A percentile compares a stretch with the other conserved stretches of the same genome.
phyloP scores from a whole-genome alignment of 2,329 filamentous ascomycete species.

The Thielaviopsis populi region DNA sequence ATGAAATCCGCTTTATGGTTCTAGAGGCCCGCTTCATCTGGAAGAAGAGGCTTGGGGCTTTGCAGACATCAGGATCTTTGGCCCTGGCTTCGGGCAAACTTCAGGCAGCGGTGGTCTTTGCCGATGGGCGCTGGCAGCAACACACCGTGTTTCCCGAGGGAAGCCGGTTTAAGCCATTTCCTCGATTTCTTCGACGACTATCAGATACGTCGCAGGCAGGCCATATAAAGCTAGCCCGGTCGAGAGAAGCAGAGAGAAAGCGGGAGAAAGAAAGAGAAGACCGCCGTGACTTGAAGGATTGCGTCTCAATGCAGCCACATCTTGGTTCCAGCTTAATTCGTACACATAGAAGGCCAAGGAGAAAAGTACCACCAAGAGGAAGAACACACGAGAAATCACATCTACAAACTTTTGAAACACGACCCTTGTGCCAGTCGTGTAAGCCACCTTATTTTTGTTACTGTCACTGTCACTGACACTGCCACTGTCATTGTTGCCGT shows the following conservation, averaged over 20 bases:
- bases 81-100: neutral
- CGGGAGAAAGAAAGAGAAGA: neutral
- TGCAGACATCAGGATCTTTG: neutral
- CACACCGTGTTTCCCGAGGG: neutral
- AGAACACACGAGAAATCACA: neutral
- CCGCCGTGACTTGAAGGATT: neutral
- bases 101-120: neutral
- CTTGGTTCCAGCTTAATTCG: neutral
- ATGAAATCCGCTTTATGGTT: neutral
- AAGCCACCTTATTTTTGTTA: neutral
- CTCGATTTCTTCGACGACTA: neutral
- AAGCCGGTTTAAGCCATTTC: slow-evolving; percentile 1
- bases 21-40: slow-evolving; percentile 1
- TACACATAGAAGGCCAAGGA: neutral
- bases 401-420: neutral
- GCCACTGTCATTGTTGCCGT: neutral
- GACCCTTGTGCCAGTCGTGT: neutral
- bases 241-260: neutral
- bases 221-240: neutral
- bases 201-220: neutral
- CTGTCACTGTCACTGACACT: too few species aligned
- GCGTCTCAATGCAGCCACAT: neutral
- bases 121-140: neutral
- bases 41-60: neutral
- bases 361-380: neutral